Percentiles rank a stretch among this genome's conserved stretches.
These are phyloP conservation scores for Moniliella sp. DNA, from an alignment of 1,284 basidiomycete genomes.

Conservation along the genomic window DNA sequence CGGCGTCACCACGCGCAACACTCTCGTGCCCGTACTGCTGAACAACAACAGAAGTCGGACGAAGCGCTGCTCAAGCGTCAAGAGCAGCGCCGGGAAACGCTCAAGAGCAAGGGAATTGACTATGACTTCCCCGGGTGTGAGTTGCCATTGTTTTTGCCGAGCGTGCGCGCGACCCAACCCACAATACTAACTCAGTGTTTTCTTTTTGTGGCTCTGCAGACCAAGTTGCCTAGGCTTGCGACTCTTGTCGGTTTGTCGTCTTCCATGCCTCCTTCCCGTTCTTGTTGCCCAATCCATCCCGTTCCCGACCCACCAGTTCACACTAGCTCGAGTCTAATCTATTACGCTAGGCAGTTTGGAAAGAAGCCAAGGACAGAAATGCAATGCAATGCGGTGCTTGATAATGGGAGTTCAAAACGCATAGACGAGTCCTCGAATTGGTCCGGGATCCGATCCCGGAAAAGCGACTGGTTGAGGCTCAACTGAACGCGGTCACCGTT, in stretches of 20 bases:
- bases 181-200: too few relatives aligned
- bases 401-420: not conserved
- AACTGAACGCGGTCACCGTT: too few relatives aligned
- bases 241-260: not conserved
- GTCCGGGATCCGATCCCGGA: not conserved
- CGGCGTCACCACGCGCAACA: slow-evolving; percentile 49
- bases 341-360: not conserved
- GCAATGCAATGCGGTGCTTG: not conserved
- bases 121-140: slow-evolving; percentile 44
- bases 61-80: slow-evolving; percentile 57
- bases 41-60: slow-evolving; percentile 49
- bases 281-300: too few relatives aligned
- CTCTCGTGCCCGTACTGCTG: slow-evolving; percentile 50
- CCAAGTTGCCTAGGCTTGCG: not conserved
- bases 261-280: not conserved
- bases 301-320: too few relatives aligned
- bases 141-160: not conserved
- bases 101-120: slow-evolving; percentile 61
- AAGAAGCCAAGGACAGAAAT: not conserved
- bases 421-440: not conserved
- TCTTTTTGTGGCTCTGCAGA: not conserved
- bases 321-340: not conserved
- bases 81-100: slow-evolving; percentile 52
- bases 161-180: not conserved
- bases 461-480: too few relatives aligned